Percentiles rank a stretch among this genome's conserved stretches.
Evolutionary conservation across 2,329 filamentous ascomycete species (phyloP).

Genomic region (Fusarium vanettenii): DNA sequence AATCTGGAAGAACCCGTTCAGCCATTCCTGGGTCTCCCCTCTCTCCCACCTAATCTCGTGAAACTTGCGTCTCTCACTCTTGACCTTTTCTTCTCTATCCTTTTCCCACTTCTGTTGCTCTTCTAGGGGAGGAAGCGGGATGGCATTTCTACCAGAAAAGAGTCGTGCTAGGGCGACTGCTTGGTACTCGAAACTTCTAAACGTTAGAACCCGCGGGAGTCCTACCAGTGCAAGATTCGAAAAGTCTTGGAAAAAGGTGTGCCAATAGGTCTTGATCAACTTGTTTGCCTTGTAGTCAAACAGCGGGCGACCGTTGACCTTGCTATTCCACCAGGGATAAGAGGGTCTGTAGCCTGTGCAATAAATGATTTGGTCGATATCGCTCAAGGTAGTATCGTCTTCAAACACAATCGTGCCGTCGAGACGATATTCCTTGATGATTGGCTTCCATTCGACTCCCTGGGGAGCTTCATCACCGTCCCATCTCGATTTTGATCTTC

Average conservation of each 20-base stretch:
- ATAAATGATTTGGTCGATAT: slow-evolving; percentile 55
- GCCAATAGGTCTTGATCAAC: slow-evolving; percentile 60
- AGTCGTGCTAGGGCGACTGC: slow-evolving; percentile 63
- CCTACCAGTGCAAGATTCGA: slow-evolving; percentile 63
- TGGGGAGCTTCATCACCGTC: slow-evolving; percentile 59
- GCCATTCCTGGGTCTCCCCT: slow-evolving; percentile 61
- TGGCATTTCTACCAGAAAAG: slow-evolving; percentile 55
- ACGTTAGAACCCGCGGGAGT: slow-evolving; percentile 62
- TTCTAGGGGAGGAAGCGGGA: slow-evolving; percentile 51
- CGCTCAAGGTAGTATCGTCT: slow-evolving; percentile 50
- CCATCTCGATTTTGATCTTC: slow-evolving; percentile 61
- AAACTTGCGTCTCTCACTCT: slow-evolving; percentile 54
- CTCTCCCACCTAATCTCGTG: slow-evolving; percentile 65
- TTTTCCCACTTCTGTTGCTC: slow-evolving; percentile 61
- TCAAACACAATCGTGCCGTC: slow-evolving; percentile 58
- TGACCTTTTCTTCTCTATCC: slow-evolving; percentile 47
- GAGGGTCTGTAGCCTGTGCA: slow-evolving; percentile 57
- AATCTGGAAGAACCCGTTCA: slow-evolving; percentile 58
- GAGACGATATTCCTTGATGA: slow-evolving; percentile 57
- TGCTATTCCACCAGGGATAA: slow-evolving; percentile 62
- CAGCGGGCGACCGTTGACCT: slow-evolving; percentile 57
- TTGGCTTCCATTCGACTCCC: slow-evolving; percentile 65
- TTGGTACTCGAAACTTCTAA: slow-evolving; percentile 67
- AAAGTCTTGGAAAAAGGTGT: slow-evolving; percentile 63
- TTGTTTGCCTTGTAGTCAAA: slow-evolving; percentile 62